phyloP scores from a whole-genome alignment of 257 asterid genomes.

The Paulownia fortunei region DNA sequence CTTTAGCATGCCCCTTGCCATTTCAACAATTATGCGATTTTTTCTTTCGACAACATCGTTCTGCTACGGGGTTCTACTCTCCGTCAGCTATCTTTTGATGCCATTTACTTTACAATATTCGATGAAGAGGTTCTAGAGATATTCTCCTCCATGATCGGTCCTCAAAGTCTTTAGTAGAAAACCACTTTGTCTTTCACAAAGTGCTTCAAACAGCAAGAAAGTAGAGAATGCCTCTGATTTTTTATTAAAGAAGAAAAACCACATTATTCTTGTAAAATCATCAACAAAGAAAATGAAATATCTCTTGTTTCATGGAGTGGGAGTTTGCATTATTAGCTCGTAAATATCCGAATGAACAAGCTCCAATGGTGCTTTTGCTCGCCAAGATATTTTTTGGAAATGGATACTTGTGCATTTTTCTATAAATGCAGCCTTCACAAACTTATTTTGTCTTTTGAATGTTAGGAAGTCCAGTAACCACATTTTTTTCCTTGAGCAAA shows the following conservation, averaged over 20 bases:
- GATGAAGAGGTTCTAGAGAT: background rate
- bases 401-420: no score
- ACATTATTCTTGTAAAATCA: slow-evolving; percentile 5
- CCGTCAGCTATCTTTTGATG: background rate
- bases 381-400: background rate
- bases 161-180: background rate
- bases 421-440: background rate
- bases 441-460: background rate
- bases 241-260: background rate
- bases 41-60: background rate
- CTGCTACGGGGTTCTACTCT: background rate
- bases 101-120: background rate
- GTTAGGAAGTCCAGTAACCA: slow-evolving; percentile 6
- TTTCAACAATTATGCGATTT: background rate
- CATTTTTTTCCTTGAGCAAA: slow-evolving; percentile 11
- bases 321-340: background rate
- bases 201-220: background rate
- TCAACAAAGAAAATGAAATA: background rate
- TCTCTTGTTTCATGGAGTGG: background rate
- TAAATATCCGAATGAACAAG: background rate
- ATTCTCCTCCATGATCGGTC: slow-evolving; percentile 7
- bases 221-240: background rate
- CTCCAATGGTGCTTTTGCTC: background rate
- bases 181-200: background rate
- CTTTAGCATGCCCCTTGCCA: background rate